Conservation (phyloP, 1,284 basidiomycete genomes). For the Vanrija humicola region DNA sequence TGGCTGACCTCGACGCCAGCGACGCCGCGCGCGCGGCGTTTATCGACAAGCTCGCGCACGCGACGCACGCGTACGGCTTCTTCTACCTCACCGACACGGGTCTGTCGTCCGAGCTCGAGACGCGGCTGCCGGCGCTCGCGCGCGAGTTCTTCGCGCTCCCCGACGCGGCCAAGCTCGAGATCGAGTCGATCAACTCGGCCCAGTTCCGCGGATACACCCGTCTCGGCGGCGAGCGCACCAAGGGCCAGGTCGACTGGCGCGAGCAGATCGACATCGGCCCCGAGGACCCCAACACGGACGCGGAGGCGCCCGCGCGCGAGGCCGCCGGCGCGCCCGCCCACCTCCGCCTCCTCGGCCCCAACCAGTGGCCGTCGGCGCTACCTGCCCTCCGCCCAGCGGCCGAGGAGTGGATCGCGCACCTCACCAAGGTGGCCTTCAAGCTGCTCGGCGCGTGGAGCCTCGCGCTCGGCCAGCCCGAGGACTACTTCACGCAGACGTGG, state of each 20-base stretch:
- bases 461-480: not conserved
- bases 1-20: not conserved
- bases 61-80: constrained; percentile 15
- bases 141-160: constrained; percentile 29
- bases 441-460: not conserved
- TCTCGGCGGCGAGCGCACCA: not conserved
- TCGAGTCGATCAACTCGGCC: constrained; percentile 22
- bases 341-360: not conserved
- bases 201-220: not conserved
- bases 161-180: constrained; percentile 20
- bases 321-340: not conserved
- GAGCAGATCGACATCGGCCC: not conserved
- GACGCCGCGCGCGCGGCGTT: not conserved
- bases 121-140: constrained; percentile 18
- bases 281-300: not conserved
- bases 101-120: constrained; percentile 16
- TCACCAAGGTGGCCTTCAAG: not conserved
- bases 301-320: not conserved
- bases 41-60: not conserved
- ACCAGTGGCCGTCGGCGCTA: not conserved
- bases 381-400: not conserved
- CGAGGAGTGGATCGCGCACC: not conserved
- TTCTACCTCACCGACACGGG: constrained; percentile 30
- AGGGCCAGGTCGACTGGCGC: not conserved
- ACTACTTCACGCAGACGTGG: not conserved